phyloP scores from a whole-genome alignment of 306 rosid species.

The Cyclanthera cordifolia region DNA sequence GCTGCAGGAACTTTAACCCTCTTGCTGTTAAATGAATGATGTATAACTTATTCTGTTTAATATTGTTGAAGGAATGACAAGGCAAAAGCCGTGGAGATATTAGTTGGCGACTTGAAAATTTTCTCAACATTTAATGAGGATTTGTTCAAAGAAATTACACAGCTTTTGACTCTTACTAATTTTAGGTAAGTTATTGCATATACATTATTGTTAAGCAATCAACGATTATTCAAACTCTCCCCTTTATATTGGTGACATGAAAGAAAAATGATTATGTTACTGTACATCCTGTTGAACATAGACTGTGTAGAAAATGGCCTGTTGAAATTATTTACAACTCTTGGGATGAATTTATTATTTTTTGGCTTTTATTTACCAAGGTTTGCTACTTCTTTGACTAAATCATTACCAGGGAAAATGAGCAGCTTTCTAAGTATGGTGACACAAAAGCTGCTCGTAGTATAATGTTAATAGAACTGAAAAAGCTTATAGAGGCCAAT shows the following conservation, averaged over 20 bases:
- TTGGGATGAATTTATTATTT: neutral
- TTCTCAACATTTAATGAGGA: conserved; percentile 73
- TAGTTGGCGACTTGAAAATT: conserved; percentile 62
- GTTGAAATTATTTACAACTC: neutral
- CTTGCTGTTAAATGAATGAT: neutral
- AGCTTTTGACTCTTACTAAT: conserved; percentile 59
- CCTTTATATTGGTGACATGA: neutral
- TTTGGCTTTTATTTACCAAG: neutral
- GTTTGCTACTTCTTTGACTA: neutral
- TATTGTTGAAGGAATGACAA: conserved; percentile 47
- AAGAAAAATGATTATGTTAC: neutral
- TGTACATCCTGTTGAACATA: neutral
- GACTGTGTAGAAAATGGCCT: neutral
- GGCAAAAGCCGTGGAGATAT: conserved; percentile 63
- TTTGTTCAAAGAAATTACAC: conserved; percentile 75
- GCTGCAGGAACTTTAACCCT: neutral
- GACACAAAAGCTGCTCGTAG: conserved; percentile 78
- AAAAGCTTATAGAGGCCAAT: conserved; percentile 70
- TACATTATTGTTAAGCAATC: neutral
- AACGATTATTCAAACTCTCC: neutral
- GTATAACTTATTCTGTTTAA: conserved; percentile 3
- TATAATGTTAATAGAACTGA: conserved; percentile 72
- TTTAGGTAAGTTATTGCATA: conserved; percentile 50
- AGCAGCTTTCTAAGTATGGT: conserved; percentile 73
- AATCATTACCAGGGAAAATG: conserved; percentile 56